Evolutionary conservation across 306 rosid genomes (phyloP), one percentile per base, ranked within the genome.

Genomic region (Casuarina equisetifolia): DNA sequence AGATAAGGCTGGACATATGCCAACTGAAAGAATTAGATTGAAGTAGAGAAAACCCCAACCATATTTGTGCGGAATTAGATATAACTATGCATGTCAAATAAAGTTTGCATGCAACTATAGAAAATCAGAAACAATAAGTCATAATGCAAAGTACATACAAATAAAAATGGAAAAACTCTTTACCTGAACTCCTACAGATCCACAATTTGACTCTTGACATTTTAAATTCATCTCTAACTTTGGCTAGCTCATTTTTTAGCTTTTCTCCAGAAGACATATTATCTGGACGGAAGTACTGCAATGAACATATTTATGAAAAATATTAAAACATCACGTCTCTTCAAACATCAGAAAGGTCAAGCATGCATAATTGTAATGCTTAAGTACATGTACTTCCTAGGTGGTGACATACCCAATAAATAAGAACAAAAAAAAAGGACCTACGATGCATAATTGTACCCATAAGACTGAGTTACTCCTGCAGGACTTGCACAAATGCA

Each of bases 171-270:
- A 66, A 66, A 66, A 15, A 25, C 48, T 49, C 66, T 69, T 80
- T 90, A 94, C 98, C 96, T 94, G 98, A 79, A 94, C 97, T 44
- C 91, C 91, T 55, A 93, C 82, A 72, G 98, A 94, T 76, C 97
- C 98, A 75, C 98, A 92, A 74, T 94, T 97, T 25, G 93, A 90
- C 78, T 92, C n/a, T 97, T 2, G 98, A 92, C 96, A 92, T 88
- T 81, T 92, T 94, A 82, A 94, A 94, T 64, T 92, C 95, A 19
- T 89, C 95, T 82, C 98, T 89, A 16, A 90, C 89, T 88, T 87
- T 89, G 43, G 88, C 78, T 12, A 94, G 94, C 82, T 92, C 93
- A 17, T 87, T 80, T 88, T 94, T 94, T 91, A 90, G 9, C 87
- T 88, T 92, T 55, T 94, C 98, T 0, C 80, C 88, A 9, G 97